A percentile compares a stretch with the other conserved stretches of the same genome.
These are phyloP conservation scores for Boehmeria nivea DNA, from an alignment of 306 rosid genomes.

Conservation along the genomic window DNA sequence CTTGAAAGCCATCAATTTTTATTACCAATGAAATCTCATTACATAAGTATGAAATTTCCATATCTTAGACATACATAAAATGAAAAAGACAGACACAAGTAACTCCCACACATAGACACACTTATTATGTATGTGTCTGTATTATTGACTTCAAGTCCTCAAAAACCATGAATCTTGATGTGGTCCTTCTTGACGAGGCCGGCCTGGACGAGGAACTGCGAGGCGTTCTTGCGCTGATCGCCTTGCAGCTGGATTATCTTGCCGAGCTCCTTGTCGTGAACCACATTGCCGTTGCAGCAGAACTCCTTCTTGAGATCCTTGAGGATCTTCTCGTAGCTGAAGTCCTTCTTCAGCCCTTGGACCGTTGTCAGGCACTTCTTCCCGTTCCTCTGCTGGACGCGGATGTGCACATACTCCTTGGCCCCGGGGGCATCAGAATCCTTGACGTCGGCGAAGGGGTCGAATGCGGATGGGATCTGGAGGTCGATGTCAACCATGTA, in stretches of 20 bases:
- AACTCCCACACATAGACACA: background rate
- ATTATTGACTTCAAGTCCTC: slow-evolving; percentile 14
- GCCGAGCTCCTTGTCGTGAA: slow-evolving; percentile 78
- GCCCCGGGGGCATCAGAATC: slow-evolving; percentile 74
- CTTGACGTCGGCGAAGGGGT: slow-evolving; percentile 66
- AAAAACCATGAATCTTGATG: slow-evolving; percentile 86
- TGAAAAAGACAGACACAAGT: no score
- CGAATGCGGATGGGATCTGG: slow-evolving; percentile 49
- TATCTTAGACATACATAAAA: background rate
- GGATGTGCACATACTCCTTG: slow-evolving; percentile 68
- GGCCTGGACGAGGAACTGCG: slow-evolving; percentile 58
- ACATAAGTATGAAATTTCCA: slow-evolving; percentile 7
- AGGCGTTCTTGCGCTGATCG: slow-evolving; percentile 83
- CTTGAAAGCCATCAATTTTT: no score
- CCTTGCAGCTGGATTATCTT: slow-evolving; percentile 89
- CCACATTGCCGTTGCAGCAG: slow-evolving; percentile 96
- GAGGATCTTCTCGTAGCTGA: slow-evolving; percentile 77
- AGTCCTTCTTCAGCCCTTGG: slow-evolving; percentile 69
- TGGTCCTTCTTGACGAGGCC: slow-evolving; percentile 66
- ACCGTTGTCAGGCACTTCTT: slow-evolving; percentile 84
- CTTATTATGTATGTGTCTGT: no score
- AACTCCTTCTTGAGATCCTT: slow-evolving; percentile 78
- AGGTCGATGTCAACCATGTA: slow-evolving; percentile 73
- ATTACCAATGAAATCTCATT: background rate
- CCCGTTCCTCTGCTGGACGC: slow-evolving; percentile 87